Percentiles rank a stretch among this genome's conserved stretches.
Evolutionary conservation across 345 rosid species (phyloP).

Genomic region (Brassica carinata): DNA sequence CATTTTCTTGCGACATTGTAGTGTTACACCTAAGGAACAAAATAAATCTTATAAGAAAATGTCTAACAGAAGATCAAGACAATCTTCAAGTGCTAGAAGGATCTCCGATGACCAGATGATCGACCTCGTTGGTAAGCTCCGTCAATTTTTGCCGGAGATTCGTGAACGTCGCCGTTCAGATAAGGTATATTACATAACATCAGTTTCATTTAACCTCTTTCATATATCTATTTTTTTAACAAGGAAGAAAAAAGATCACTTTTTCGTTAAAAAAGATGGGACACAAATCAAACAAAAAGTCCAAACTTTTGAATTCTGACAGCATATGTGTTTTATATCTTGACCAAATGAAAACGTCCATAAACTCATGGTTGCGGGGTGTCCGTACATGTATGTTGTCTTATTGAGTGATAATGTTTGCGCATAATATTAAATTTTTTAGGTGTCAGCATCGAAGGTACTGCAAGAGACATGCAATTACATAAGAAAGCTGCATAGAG

Average conservation of each 20-base stretch:
- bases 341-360: background rate
- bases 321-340: constrained; percentile 28
- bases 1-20: constrained; percentile 26
- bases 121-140: constrained; percentile 76
- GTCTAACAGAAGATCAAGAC: constrained; percentile 84
- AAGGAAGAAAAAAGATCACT: background rate
- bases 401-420: background rate
- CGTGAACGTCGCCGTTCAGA: constrained; percentile 65
- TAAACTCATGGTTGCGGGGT: constrained; percentile 4
- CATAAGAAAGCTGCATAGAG: constrained; percentile 67
- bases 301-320: constrained; percentile 42
- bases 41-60: constrained; percentile 31
- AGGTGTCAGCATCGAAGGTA: constrained; percentile 77
- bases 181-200: constrained; percentile 49
- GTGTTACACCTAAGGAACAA: constrained; percentile 19
- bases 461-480: constrained; percentile 80
- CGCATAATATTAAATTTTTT: background rate
- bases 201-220: constrained; percentile 2
- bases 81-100: constrained; percentile 50
- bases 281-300: constrained; percentile 8
- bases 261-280: background rate
- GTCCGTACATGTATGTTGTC: constrained; percentile 8
- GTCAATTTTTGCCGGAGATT: constrained; percentile 78
- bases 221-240: background rate
- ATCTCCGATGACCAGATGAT: constrained; percentile 81